Percentiles rank a stretch among this genome's conserved stretches.
phyloP scores from a whole-genome alignment of 2,329 filamentous ascomycete species.

The Aspergillus neoniger region DNA sequence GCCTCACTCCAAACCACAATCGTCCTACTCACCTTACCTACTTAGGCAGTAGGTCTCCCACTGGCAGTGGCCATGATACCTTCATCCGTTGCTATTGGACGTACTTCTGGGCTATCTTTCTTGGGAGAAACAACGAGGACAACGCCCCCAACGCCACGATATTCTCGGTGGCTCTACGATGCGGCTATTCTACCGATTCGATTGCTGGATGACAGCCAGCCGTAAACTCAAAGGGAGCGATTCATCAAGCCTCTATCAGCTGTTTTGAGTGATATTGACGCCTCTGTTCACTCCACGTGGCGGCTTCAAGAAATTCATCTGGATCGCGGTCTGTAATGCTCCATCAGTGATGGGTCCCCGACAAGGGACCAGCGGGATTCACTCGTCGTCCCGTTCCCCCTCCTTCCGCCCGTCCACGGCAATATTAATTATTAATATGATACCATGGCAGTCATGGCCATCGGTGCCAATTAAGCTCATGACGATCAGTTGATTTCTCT shows the following conservation, averaged over 20 bases:
- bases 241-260: neutral
- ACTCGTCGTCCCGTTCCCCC: neutral
- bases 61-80: neutral
- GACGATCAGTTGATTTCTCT: neutral
- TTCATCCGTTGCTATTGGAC: neutral
- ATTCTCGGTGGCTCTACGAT: neutral
- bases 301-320: constrained; percentile 3
- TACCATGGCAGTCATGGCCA: neutral
- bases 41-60: neutral
- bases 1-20: neutral
- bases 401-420: constrained; percentile 3
- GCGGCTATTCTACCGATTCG: constrained; percentile 4
- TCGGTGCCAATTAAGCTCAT: neutral
- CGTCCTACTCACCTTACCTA: neutral
- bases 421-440: neutral
- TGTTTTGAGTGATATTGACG: neutral
- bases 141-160: neutral
- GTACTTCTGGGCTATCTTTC: neutral
- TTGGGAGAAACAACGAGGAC: neutral
- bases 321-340: neutral
- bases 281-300: constrained; percentile 2
- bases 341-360: neutral
- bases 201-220: neutral
- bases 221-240: neutral
- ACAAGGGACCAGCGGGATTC: neutral